Percentiles rank a stretch among this genome's conserved stretches.
Evolutionary conservation across 495 filamentous ascomycete genomes (phyloP).

Genomic region (Cryomyces minteri): DNA sequence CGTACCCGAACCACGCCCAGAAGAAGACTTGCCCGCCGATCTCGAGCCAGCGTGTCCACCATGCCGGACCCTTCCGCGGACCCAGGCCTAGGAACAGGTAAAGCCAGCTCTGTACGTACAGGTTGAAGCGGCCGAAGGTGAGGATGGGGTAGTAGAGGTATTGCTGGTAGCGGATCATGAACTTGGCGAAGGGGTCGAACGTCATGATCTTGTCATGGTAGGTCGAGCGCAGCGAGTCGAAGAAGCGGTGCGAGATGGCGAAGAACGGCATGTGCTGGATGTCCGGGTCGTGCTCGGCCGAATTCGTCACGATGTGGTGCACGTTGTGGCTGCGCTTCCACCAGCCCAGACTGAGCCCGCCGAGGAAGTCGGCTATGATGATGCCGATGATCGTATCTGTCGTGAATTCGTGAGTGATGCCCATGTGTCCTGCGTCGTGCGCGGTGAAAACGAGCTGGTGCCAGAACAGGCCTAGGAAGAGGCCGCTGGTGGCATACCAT

Average conservation of each 20-base stretch:
- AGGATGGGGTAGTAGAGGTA: slow-evolving; percentile 81
- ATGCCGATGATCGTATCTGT: slow-evolving; percentile 75
- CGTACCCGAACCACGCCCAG: slow-evolving; percentile 89
- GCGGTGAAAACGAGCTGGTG: slow-evolving; percentile 91
- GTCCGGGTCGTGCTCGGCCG: slow-evolving; percentile 91
- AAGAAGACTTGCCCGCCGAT: slow-evolving; percentile 69
- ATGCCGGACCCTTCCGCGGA: slow-evolving; percentile 63
- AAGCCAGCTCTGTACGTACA: slow-evolving; percentile 71
- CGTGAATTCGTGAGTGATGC: slow-evolving; percentile 79
- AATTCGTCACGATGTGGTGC: slow-evolving; percentile 94
- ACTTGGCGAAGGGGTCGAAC: slow-evolving; percentile 58
- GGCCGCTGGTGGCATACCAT: slow-evolving; percentile 59
- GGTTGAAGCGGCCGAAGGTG: slow-evolving; percentile 76
- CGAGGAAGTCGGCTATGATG: slow-evolving; percentile 75
- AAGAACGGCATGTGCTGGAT: slow-evolving; percentile 96
- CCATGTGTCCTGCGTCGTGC: slow-evolving; percentile 96
- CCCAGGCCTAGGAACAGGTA: slow-evolving; percentile 60
- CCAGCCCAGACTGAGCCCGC: slow-evolving; percentile 85
- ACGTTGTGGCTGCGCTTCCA: slow-evolving; percentile 98
- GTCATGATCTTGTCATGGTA: slow-evolving; percentile 82
- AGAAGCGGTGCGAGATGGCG: slow-evolving; percentile 75
- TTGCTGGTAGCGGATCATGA: slow-evolving; percentile 57
- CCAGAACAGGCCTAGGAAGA: slow-evolving; percentile 77
- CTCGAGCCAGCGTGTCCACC: slow-evolving; percentile 84
- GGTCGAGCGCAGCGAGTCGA: slow-evolving; percentile 56